Conservation (phyloP, 2,329 filamentous ascomycete species). For the Arthroderma sp. region DNA sequence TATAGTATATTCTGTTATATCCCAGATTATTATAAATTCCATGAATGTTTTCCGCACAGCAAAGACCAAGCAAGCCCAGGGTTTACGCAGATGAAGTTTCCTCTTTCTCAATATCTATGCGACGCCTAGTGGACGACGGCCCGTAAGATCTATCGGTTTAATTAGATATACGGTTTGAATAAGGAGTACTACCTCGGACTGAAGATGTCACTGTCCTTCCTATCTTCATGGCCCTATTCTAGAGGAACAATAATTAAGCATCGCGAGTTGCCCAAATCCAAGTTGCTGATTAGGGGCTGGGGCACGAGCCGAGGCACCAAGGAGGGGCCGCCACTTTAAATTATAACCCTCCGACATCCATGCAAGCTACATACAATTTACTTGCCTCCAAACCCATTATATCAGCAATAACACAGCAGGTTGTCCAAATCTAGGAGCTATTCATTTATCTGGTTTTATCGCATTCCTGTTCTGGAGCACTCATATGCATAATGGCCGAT, state of each 20-base stretch:
- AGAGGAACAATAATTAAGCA: too few relatives aligned
- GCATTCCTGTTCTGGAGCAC: background rate
- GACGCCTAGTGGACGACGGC: background rate
- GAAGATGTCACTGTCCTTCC: too few relatives aligned
- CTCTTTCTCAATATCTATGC: background rate
- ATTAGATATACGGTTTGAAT: too few relatives aligned
- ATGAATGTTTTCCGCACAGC: background rate
- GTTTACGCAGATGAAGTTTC: background rate
- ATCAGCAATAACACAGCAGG: background rate
- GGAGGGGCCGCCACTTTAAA: slow-evolving; percentile 2
- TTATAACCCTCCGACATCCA: background rate
- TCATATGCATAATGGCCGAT: background rate
- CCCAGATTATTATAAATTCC: background rate
- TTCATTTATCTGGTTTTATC: background rate
- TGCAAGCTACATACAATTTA: background rate
- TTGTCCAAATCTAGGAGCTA: background rate
- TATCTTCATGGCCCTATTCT: too few relatives aligned
- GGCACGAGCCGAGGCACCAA: background rate
- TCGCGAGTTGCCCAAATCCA: background rate
- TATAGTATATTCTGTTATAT: slow-evolving; percentile 2
- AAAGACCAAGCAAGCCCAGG: background rate
- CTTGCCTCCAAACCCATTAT: background rate
- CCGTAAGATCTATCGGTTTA: too few relatives aligned
- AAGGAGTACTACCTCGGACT: too few relatives aligned
- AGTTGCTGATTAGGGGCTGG: background rate